Evolutionary conservation across 2,329 filamentous ascomycete genomes (phyloP), one percentile per base, ranked within the genome.

Genomic region (Dendrostoma leiphaemia): DNA sequence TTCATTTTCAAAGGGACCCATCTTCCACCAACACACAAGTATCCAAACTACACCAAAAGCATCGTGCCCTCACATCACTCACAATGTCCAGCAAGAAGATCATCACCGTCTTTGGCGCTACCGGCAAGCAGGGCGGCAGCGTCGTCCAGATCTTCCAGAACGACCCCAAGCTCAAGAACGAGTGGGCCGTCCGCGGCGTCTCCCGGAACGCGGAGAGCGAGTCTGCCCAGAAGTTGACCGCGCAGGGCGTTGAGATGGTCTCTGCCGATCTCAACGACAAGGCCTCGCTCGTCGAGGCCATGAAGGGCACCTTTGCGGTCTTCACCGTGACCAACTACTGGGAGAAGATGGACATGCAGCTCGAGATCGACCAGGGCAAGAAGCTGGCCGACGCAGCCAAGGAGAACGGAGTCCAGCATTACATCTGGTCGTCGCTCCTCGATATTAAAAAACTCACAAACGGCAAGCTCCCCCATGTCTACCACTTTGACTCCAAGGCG

Each of bases 91-190:
- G 35, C 44, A 58, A 58, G 56, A 79, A 77, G 60, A 69, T 80
- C 61, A 72, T 84, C 63, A 78, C 77, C 41, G 72, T 86, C 12
- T 79, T 85, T 60, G 82, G 82, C 26, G 78, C 81, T 40, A 85
- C 82, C 17, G 81, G 83, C 54, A 76, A 79, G 55, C 83, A 87
- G 68, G 84, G 84, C 46, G 77, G 79, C 58, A 80, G 79, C 8
- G 73, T 85, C 43, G 76, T 81, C 48, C 23, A 68, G 72, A 61
- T 66, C 3, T 71, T 72, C 58, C 60, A 71, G 37, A 62, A 61
- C 34, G 68, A 72, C 44, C 53, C 76, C 0, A 67, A 74, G 45
- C 69, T 80, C 1, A 71, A 70, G n/a, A 68, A 72, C 41, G 65
- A 74, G 37, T 84, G 76, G 71, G 64, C 69, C 5, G 69, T 86